These are phyloP conservation scores for Coprinopsis sp. DNA, from an alignment of 768 basidiomycete genomes.

Conservation along the genomic window DNA sequence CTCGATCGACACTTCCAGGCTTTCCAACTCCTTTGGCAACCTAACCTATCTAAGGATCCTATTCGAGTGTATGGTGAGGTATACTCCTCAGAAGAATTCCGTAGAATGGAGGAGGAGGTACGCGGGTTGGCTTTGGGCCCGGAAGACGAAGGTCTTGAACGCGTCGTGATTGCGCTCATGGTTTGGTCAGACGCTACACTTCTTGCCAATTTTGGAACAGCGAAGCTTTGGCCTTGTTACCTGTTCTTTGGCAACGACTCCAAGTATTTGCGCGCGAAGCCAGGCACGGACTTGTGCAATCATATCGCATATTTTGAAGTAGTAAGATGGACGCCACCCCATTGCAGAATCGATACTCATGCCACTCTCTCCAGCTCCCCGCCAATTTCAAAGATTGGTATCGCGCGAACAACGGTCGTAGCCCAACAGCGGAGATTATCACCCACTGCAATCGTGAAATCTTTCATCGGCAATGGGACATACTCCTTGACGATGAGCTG, in stretches of 20 bases:
- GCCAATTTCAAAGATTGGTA: background rate
- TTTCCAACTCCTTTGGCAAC: background rate
- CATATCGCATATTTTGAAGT: slow-evolving; percentile 17
- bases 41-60: background rate
- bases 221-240: slow-evolving; percentile 17
- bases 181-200: slow-evolving; percentile 20
- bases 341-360: too few species aligned
- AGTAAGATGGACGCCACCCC: too few species aligned
- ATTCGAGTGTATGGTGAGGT: background rate
- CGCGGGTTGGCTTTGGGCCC: background rate
- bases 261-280: slow-evolving; percentile 14
- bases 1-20: background rate
- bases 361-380: background rate
- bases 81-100: background rate
- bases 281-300: slow-evolving; percentile 7
- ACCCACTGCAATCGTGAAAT: background rate
- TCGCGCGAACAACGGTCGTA: background rate
- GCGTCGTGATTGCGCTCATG: slow-evolving; percentile 21
- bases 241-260: slow-evolving; percentile 17
- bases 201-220: slow-evolving; percentile 14
- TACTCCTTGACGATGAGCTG: background rate
- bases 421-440: background rate
- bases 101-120: background rate
- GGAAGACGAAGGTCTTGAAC: slow-evolving; percentile 8
- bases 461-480: background rate